phyloP scores from a whole-genome alignment of 441 rosid genomes.

The Melastoma candidum region DNA sequence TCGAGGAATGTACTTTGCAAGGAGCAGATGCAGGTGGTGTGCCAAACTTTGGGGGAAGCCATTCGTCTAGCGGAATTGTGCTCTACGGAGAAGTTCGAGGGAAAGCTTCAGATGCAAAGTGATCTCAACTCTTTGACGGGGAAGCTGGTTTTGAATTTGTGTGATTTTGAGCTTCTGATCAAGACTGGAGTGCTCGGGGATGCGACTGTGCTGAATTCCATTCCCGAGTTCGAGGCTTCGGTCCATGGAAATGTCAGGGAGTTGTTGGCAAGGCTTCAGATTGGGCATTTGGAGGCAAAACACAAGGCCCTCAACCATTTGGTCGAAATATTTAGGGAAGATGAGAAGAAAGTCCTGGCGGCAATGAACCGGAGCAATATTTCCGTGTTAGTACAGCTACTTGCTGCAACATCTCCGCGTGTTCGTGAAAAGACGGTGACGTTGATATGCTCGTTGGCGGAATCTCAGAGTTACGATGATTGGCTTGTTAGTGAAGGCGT shows the following conservation, averaged over 20 bases:
- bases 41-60: constrained; percentile 44
- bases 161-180: constrained; percentile 75
- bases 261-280: constrained; percentile 13
- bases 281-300: constrained; percentile 13
- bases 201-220: constrained; percentile 31
- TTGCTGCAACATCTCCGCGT: constrained; percentile 62
- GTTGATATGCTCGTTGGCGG: constrained; percentile 7
- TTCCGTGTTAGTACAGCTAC: constrained; percentile 61
- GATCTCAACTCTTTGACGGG: constrained; percentile 75
- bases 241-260: constrained; percentile 17
- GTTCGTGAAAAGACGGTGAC: constrained; percentile 5
- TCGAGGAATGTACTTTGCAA: constrained; percentile 70
- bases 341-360: constrained; percentile 52
- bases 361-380: constrained; percentile 57
- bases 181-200: constrained; percentile 90
- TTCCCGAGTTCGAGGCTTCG: constrained; percentile 22
- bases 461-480: constrained; percentile 7
- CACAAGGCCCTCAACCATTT: constrained; percentile 55
- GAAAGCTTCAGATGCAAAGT: constrained; percentile 88
- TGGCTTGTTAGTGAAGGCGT: constrained; percentile 11
- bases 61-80: constrained; percentile 53
- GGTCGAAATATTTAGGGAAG: constrained; percentile 72
- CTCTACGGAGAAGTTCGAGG: constrained; percentile 54
- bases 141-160: constrained; percentile 66
- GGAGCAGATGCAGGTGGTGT: constrained; percentile 76